Evolutionary conservation across 495 filamentous ascomycete species (phyloP), one percentile per base, ranked within the genome.

Genomic region (Eremomyces bilateralis): DNA sequence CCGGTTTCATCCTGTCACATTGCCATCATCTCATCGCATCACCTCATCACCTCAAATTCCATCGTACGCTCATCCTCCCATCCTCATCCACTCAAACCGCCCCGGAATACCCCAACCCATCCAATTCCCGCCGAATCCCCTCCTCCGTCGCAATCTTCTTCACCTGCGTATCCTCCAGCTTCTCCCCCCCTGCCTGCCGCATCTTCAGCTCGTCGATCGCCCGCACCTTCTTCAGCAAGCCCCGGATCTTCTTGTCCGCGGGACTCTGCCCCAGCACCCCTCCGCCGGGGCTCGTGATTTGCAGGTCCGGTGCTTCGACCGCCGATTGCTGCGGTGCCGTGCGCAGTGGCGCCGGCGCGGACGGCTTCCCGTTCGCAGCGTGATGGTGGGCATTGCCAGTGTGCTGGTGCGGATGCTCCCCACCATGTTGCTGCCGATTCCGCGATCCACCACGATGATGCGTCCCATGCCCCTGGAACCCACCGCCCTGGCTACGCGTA

Each of bases 191-290:
- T 2, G 85, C 88, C 41, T 80, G 70, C 34, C 88, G 69, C 82
- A 92, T 88, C 63, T 95, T 92, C 36, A 97, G 60, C 50, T 97
- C 88, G 44, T 95, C 88, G 47, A 97, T 97, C 10, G 88, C 88
- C 3, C 88, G 71, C 37, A 97, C 71, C 65, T 97, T 97, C 68
- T 97, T 97, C 52, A 90, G 62, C 40, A 97, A 63, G 16, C 76
- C 76, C 17, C 88, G 63, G 29, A 91, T 63, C 59, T 94, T 95
- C 68, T 94, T 97, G 46, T 83, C 69, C 53, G 76, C 61, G 22
- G 65, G 54, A 27, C 57, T 54, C 29, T 60, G 53, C 29, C 44
- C 46, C 24, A 27, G 6, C 6, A 27, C 13, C 24, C 8, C 13
- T 13, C 8, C 24, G 35, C 62, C 54, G 28, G 57, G 53, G 41